Evolutionary conservation across 768 basidiomycete genomes (phyloP).

Genomic region (Gymnopilus dilepis): DNA sequence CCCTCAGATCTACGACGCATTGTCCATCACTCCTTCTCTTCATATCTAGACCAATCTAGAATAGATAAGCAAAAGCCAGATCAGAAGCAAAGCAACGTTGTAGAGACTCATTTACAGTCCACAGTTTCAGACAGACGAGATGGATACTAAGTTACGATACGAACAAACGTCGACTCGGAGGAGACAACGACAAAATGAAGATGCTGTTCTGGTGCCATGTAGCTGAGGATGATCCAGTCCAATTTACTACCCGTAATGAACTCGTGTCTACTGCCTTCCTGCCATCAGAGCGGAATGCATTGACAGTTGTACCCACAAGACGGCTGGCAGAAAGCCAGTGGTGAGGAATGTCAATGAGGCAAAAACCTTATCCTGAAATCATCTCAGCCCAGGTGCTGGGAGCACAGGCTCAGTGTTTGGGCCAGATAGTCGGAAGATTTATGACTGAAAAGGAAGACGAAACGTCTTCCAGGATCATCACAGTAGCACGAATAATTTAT

Average conservation of each 20-base stretch:
- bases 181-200: background rate
- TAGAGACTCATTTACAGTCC: too few species aligned
- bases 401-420: conserved; percentile 3
- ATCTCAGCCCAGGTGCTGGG: too few species aligned
- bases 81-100: too few species aligned
- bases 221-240: background rate
- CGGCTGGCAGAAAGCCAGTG: background rate
- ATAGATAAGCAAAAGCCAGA: background rate
- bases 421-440: background rate
- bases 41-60: background rate
- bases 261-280: too few species aligned
- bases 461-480: background rate
- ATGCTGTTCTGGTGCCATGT: background rate
- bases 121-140: background rate
- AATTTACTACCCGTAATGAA: too few species aligned
- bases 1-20: background rate
- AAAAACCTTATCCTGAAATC: too few species aligned
- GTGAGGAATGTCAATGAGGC: background rate
- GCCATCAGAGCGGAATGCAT: too few species aligned
- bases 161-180: background rate
- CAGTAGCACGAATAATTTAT: background rate
- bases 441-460: background rate
- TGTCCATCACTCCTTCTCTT: background rate
- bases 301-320: background rate
- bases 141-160: background rate